Conservation (phyloP, 306 rosid genomes). For the Parietaria judaica region DNA sequence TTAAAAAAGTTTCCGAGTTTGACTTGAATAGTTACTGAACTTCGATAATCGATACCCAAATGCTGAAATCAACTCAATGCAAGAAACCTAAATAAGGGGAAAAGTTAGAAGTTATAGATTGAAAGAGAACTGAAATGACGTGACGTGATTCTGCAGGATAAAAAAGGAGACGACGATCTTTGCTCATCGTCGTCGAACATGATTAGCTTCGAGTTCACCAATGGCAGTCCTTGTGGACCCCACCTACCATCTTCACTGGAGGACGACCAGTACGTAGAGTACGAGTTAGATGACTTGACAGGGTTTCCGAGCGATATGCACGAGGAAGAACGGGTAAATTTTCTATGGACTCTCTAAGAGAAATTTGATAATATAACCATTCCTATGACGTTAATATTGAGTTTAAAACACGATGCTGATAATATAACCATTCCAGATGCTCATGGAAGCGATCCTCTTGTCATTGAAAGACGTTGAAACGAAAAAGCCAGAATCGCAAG, state of each 20-base stretch:
- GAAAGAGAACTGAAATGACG: neutral
- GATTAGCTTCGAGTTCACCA: constrained; percentile 86
- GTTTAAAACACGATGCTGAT: no score
- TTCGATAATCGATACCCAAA: no score
- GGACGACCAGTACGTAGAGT: constrained; percentile 80
- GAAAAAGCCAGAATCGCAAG: constrained; percentile 26
- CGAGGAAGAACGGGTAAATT: constrained; percentile 79
- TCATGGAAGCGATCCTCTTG: constrained; percentile 66
- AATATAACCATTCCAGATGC: constrained; percentile 40
- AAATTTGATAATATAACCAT: no score
- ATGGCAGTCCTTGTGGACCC: constrained; percentile 53
- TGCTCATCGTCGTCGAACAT: constrained; percentile 68
- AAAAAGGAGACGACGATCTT: constrained; percentile 31
- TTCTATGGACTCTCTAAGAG: constrained; percentile 1
- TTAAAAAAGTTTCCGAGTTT: neutral
- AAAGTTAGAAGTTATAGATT: neutral
- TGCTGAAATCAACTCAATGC: no score
- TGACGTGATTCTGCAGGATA: constrained; percentile 41
- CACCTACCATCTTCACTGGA: constrained; percentile 51
- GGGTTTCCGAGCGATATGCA: constrained; percentile 57
- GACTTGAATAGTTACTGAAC: neutral
- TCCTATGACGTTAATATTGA: no score
- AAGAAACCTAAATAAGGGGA: no score
- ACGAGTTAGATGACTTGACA: constrained; percentile 60
- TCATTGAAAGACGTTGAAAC: constrained; percentile 55